These are phyloP conservation scores for Melampsora larici-populina DNA, from an alignment of 1,284 basidiomycete genomes.

Conservation along the genomic window DNA sequence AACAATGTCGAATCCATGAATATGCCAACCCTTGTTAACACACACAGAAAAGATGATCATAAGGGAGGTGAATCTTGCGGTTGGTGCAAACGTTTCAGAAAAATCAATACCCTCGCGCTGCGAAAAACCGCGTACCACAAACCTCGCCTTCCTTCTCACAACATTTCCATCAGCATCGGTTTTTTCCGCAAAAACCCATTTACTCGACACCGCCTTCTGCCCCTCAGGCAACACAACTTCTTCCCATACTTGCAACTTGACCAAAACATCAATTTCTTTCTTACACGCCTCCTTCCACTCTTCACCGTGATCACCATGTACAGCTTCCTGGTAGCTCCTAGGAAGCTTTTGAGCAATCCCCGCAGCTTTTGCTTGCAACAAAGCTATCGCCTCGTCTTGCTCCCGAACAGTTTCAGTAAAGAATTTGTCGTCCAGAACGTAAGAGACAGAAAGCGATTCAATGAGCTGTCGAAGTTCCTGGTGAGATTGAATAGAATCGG, in stretches of 20 bases:
- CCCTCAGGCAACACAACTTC: neutral
- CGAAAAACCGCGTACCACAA: slow-evolving; percentile 13
- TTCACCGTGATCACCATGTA: neutral
- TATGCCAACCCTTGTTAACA: neutral
- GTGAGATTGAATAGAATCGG: too few relatives aligned
- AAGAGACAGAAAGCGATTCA: too few relatives aligned
- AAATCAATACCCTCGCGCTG: slow-evolving; percentile 7
- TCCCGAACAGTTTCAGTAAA: too few relatives aligned
- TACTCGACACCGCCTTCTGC: too few relatives aligned
- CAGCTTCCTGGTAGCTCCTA: neutral
- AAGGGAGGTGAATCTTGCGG: too few relatives aligned
- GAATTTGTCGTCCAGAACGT: too few relatives aligned
- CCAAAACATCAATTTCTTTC: neutral
- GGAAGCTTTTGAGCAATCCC: neutral
- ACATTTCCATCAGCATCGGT: neutral
- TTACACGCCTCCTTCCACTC: neutral
- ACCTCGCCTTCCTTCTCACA: neutral
- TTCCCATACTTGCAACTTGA: neutral
- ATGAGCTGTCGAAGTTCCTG: too few relatives aligned
- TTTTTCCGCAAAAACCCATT: neutral
- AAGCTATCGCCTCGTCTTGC: too few relatives aligned
- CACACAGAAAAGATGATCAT: neutral
- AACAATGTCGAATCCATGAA: slow-evolving; percentile 15
- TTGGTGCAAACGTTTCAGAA: slow-evolving; percentile 11
- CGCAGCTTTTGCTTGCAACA: too few relatives aligned